Base-by-base conservation (phyloP, 2,329 filamentous ascomycete genomes). In the Trichoderma sp. region DNA sequence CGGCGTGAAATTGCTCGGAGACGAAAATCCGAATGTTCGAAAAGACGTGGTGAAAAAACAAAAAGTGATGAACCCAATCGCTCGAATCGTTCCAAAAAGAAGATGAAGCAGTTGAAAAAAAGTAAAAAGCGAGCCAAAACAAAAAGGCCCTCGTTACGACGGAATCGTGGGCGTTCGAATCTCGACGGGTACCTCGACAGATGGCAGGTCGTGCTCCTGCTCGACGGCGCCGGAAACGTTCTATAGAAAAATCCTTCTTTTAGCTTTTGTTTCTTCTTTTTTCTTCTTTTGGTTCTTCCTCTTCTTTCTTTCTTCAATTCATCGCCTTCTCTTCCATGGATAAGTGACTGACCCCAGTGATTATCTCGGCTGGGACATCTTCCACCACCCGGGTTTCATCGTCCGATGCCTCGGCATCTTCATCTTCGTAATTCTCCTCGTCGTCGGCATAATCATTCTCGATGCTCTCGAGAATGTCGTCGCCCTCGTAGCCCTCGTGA, bases 291-390 rank as follows among this genome's bases (percentile, higher is more conserved):
- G n/a, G n/a, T n/a, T n/a, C n/a, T n/a, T n/a, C n/a, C 13, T 7
- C 28, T 32, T 20, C 8, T 3, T 20, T 15, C 5, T 13, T 47
- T 75, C 73, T 73, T 76, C 39, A 57, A 20, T 39, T 77, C 72
- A 76, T 76, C 65, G 72, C 74, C 67, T 80, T 81, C 75, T 83
- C 82, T 71, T 85, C 84, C 43, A 88, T 74, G 66, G 82, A 81
- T 66, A 90, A 78, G 73, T 87, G 83, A 80, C 85, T 84, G 80
- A 91, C 79, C 69, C 88, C 88, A 20, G 88, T 90, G 68, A 90
- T 90, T 32, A 88, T 75, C 78, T 90, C 88, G 3, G 87, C 88
- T 68, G 83, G 81, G 12, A 84, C 70, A 74, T 90, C 88, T 72
- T 84, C 80, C 6, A 83, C 78, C 28, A 80, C 67, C 57, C 74